Evolutionary conservation across 306 rosid genomes (phyloP).

Genomic region (barrel medic (Medicago truncatula)): MtrunA17r5.0-ANR NC_053045.1:55607001-55607500

Average conservation of each 20-base stretch:
- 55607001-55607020: conserved; percentile 74
- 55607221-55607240: conserved; percentile 70
- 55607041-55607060: conserved; percentile 13
- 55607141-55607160: conserved; percentile 90
- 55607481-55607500: conserved; percentile 41
- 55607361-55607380: conserved; percentile 65
- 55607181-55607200: not conserved
- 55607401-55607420: conserved; percentile 40
- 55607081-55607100: conserved; percentile 42
- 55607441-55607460: not conserved
- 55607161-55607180: conserved; percentile 16
- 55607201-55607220: not conserved
- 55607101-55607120: conserved; percentile 82
- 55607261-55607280: conserved; percentile 84
- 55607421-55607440: not conserved
- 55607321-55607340: conserved; percentile 70
- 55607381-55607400: conserved; percentile 78
- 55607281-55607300: conserved; percentile 95
- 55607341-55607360: conserved; percentile 78
- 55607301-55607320: conserved; percentile 83
- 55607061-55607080: conserved; percentile 18
- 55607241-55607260: conserved; percentile 79
- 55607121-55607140: conserved; percentile 71
- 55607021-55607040: conserved; percentile 44
- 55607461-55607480: not conserved